Conservation (phyloP, 2,329 filamentous ascomycete species). For the Xylaria sp. region DNA sequence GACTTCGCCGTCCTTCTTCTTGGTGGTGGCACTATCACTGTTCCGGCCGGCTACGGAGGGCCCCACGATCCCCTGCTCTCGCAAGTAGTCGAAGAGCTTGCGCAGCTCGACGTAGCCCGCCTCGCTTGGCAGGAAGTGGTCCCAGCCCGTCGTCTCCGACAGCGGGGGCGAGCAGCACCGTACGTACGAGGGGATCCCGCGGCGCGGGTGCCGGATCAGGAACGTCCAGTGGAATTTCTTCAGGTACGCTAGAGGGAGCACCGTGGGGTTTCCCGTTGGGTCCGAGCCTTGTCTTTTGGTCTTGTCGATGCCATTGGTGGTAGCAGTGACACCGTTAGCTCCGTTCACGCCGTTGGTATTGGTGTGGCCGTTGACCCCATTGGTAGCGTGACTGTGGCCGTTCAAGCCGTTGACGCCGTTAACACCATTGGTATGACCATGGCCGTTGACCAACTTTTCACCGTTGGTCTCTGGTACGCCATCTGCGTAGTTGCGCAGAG, state of each 20-base stretch:
- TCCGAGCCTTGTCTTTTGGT: slow-evolving; percentile 44
- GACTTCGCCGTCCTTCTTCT: slow-evolving; percentile 53
- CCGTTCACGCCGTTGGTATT: slow-evolving; percentile 21
- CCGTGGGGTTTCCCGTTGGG: slow-evolving; percentile 83
- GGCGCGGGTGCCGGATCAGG: slow-evolving; percentile 94
- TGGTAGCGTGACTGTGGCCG: neutral
- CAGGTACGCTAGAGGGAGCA: slow-evolving; percentile 79
- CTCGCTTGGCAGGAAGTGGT: slow-evolving; percentile 86
- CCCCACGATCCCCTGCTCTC: slow-evolving; percentile 75
- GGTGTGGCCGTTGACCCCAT: slow-evolving; percentile 28
- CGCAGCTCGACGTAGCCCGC: slow-evolving; percentile 92
- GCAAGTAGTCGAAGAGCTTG: slow-evolving; percentile 86
- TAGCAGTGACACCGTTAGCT: slow-evolving; percentile 28
- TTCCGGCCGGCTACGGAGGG: slow-evolving; percentile 69
- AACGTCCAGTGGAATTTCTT: slow-evolving; percentile 93
- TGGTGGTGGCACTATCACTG: no score
- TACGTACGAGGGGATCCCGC: slow-evolving; percentile 92
- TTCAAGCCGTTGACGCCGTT: slow-evolving; percentile 36
- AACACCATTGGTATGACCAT: slow-evolving; percentile 16
- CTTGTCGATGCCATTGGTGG: slow-evolving; percentile 26
- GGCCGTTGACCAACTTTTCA: slow-evolving; percentile 32
- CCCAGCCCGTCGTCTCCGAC: slow-evolving; percentile 83
- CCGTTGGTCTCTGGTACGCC: slow-evolving; percentile 36
- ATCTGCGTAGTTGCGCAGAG: slow-evolving; percentile 71
- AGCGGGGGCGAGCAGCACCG: slow-evolving; percentile 93